Conservation (phyloP, 2,329 filamentous ascomycete species). For the Talaromyces sp. region DNA sequence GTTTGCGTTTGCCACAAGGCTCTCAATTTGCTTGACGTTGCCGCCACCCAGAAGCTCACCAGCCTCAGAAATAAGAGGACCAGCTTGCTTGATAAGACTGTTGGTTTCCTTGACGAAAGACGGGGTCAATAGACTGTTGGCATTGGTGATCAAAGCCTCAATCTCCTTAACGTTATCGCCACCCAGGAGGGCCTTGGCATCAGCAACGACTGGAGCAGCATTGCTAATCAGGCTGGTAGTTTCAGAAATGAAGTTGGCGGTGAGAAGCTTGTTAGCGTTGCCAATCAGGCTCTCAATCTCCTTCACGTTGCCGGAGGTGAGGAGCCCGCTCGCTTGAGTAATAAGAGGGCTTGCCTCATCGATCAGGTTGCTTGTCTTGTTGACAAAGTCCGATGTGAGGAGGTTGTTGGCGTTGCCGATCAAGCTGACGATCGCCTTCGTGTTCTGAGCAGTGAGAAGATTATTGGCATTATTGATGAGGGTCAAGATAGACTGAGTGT, state of each 20-base stretch:
- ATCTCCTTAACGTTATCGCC: constrained; percentile 22
- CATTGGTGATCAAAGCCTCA: constrained; percentile 21
- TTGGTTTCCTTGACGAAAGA: constrained; percentile 18
- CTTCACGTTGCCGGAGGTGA: constrained; percentile 23
- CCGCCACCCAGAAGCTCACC: constrained; percentile 27
- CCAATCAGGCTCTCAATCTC: constrained; percentile 15
- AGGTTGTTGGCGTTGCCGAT: constrained; percentile 10
- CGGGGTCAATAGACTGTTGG: constrained; percentile 22
- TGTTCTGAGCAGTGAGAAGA: constrained; percentile 26
- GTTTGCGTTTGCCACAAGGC: constrained; percentile 14
- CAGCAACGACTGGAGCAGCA: constrained; percentile 19
- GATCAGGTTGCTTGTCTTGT: constrained; percentile 18
- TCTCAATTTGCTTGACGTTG: constrained; percentile 23
- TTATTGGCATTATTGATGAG: constrained; percentile 18
- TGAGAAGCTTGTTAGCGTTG: constrained; percentile 22
- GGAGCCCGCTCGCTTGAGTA: constrained; percentile 18
- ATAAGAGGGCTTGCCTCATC: constrained; percentile 10
- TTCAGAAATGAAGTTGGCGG: constrained; percentile 17
- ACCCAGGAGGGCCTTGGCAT: constrained; percentile 24
- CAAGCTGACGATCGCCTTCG: constrained; percentile 17
- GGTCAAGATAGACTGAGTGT: constrained; percentile 28
- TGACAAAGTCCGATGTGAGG: constrained; percentile 12
- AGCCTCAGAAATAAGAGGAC: constrained; percentile 22
- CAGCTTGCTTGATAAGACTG: neutral
- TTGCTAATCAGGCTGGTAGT: constrained; percentile 9